Evolutionary conservation across 176 grass and related monocot genomes (phyloP).

Genomic region (Chrysopogon serrulatus): DNA sequence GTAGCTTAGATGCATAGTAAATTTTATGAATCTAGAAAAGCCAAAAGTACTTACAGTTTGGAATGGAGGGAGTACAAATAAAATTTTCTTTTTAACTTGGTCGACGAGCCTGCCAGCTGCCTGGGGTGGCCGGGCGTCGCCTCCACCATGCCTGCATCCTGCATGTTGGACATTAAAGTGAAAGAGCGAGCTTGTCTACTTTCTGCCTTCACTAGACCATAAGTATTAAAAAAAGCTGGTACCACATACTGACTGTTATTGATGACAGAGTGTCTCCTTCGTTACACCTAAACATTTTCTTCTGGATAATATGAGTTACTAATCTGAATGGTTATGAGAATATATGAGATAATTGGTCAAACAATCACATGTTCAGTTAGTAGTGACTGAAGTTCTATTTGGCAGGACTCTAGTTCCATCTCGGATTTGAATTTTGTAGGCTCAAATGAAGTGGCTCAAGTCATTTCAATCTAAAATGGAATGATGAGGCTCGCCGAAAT

Average conservation of each 20-base stretch:
- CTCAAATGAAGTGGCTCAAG: not conserved
- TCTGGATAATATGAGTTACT: not conserved
- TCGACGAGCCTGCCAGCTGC: not conserved
- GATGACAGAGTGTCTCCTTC: not conserved
- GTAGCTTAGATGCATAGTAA: no score
- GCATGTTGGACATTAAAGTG: not conserved
- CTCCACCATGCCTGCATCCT: not conserved
- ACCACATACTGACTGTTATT: not conserved
- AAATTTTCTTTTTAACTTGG: not conserved
- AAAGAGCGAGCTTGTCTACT: not conserved
- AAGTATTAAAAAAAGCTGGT: not conserved
- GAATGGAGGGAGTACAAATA: not conserved
- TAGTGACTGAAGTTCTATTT: not conserved
- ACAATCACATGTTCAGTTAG: not conserved
- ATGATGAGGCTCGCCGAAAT: not conserved
- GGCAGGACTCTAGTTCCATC: not conserved
- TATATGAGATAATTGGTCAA: not conserved
- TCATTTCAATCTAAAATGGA: not conserved
- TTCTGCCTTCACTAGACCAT: not conserved
- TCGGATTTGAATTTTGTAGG: not conserved
- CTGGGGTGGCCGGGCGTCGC: not conserved
- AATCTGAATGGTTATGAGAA: not conserved
- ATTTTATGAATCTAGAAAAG: no score
- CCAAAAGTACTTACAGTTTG: no score
- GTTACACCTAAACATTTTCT: not conserved